Evolutionary conservation across 352 stramenopile species (phyloP), one percentile per base, ranked within the genome.

Genomic region (Sclerospora graminicola): DNA sequence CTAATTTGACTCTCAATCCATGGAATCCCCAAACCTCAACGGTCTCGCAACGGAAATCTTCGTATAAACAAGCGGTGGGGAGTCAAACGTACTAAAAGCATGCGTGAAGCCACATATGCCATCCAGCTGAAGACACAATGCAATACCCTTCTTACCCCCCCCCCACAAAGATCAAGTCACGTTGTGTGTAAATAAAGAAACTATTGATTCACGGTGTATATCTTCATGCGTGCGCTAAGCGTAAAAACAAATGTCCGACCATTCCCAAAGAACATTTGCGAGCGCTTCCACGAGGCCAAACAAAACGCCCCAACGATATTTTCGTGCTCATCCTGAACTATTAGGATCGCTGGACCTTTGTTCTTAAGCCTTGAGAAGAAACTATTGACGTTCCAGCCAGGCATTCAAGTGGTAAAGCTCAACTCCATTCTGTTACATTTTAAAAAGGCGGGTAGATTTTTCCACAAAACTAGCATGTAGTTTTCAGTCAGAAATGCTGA

Each of bases 21-120:
- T 75, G 69, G 44, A 89, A 89, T 44, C 63, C 65, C 77, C 77
- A 89, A 3, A 86, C 69, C 72, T n/a, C n/a, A n/a, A n/a, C n/a
- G n/a, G n/a, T n/a, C n/a, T n/a, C n/a, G n/a, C n/a, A n/a, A n/a
- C n/a, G 59, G 38, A 89, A 89, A 36, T 50, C 54, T 29, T 70
- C 60, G 5, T 61, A 57, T 72, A 46, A 2, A 65, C 60, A 3
- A 89, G 55, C 8, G 64, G 51, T 16, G 73, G 77, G 8, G 57
- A 83, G 34, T 82, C 62, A 26, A 86, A 89, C 6, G 77, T 89
- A 1, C 65, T 62, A 41, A 73, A 86, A 5, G 55, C 44, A 24
- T 77, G 59, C 9, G 73, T 72, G 36, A 89, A 89, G 0, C 77
- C 77, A 11, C 73, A 69, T 27, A 66, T 55, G n/a, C 86, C 77